A percentile compares a stretch with the other conserved stretches of the same genome.
Conservation (phyloP, 2,329 filamentous ascomycete species). For the Neonectria faginata region DNA sequence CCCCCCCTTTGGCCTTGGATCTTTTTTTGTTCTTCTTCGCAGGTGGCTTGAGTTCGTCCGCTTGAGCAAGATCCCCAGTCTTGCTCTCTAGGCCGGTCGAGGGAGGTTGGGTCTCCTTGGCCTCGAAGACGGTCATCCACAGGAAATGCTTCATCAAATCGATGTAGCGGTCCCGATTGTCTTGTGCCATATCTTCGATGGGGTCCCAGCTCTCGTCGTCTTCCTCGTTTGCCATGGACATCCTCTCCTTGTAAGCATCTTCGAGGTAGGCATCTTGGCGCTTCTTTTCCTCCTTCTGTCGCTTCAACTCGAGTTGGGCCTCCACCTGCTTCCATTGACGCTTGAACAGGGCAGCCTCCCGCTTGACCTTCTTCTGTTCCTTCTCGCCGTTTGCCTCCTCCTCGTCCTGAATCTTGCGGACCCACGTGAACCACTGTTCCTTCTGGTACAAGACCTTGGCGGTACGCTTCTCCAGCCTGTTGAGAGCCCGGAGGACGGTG, state of each 20-base stretch:
- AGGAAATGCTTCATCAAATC: slow-evolving; percentile 48
- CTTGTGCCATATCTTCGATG: slow-evolving; percentile 41
- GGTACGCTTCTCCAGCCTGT: slow-evolving; percentile 32
- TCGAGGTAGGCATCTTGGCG: slow-evolving; percentile 47
- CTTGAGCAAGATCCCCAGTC: background rate
- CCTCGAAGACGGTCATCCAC: slow-evolving; percentile 38
- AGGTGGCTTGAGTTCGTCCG: background rate
- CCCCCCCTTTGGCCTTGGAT: slow-evolving; percentile 26
- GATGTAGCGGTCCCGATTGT: slow-evolving; percentile 43
- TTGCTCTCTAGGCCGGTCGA: background rate
- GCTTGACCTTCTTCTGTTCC: slow-evolving; percentile 46
- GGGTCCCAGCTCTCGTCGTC: slow-evolving; percentile 46
- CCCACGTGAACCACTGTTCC: slow-evolving; percentile 43
- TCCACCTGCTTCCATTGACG: slow-evolving; percentile 43
- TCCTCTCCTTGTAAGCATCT: slow-evolving; percentile 41
- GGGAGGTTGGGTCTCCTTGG: background rate
- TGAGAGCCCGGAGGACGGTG: slow-evolving; percentile 33
- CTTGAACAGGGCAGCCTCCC: slow-evolving; percentile 46
- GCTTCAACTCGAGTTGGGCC: slow-evolving; percentile 31
- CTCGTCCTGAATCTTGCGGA: slow-evolving; percentile 39
- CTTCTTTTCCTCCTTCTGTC: slow-evolving; percentile 42
- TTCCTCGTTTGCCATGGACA: slow-evolving; percentile 37
- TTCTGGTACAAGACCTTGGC: slow-evolving; percentile 40
- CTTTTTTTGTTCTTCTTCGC: slow-evolving; percentile 38
- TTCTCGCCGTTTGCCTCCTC: slow-evolving; percentile 43